Conservation (phyloP, 148 eudicot genomes). For the Nepenthes mirabilis region DNA sequence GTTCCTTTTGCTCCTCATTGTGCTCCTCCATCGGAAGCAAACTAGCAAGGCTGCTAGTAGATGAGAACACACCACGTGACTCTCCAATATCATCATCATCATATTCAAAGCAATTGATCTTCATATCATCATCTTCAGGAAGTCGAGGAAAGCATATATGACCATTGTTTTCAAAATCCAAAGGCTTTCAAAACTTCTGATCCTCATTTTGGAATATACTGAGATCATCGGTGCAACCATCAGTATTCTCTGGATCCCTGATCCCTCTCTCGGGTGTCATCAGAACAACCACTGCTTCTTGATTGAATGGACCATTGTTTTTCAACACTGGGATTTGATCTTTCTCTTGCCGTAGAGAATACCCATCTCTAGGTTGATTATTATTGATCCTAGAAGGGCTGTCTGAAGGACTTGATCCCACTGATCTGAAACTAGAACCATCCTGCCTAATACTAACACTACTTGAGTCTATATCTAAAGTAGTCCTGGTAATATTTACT, state of each 20-base stretch:
- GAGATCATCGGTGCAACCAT: conserved; percentile 28
- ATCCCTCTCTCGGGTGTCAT: conserved; percentile 31
- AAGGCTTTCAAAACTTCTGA: conserved; percentile 31
- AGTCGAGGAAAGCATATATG: conserved; percentile 85
- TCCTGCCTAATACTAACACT: conserved; percentile 68
- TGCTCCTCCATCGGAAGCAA: conserved; percentile 30
- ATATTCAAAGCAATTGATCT: conserved; percentile 43
- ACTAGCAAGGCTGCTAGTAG: conserved; percentile 27
- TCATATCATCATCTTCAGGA: conserved; percentile 62
- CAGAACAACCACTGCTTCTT: conserved; percentile 34
- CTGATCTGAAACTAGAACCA: conserved; percentile 46
- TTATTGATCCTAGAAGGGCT: conserved; percentile 85
- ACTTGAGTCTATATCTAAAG: conserved; percentile 64
- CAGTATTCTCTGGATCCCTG: conserved; percentile 21
- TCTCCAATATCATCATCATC: conserved; percentile 69
- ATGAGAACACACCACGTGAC: conserved; percentile 34
- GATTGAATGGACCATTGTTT: conserved; percentile 25
- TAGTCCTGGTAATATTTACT: conserved; percentile 41
- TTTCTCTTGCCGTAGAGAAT: conserved; percentile 46
- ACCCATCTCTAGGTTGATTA: conserved; percentile 52
- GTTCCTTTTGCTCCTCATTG: conserved; percentile 36
- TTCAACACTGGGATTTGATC: conserved; percentile 32
- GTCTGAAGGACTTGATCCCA: conserved; percentile 71
- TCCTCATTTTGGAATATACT: conserved; percentile 15
- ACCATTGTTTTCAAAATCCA: conserved; percentile 69